Percentiles rank a stretch among this genome's conserved stretches.
Conservation (phyloP, 306 rosid genomes). For the Castanea sativa region DNA sequence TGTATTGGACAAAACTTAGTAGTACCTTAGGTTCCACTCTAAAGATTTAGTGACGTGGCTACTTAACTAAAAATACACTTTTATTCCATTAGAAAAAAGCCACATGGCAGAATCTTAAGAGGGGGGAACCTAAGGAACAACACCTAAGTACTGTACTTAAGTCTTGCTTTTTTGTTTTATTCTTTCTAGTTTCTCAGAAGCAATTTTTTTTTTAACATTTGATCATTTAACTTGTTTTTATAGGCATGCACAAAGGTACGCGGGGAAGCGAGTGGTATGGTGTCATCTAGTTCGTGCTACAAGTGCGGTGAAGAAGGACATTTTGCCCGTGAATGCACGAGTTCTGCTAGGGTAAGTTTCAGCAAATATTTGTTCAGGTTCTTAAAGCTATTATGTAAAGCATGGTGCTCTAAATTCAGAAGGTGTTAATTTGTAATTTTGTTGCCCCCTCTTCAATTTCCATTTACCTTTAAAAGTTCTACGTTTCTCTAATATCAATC, state of each 20-base stretch:
- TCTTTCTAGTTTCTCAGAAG: background rate
- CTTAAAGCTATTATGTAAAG: background rate
- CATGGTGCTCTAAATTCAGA: background rate
- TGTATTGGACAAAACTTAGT: background rate
- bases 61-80: too few relatives aligned
- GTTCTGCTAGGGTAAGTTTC: conserved; percentile 42
- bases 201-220: background rate
- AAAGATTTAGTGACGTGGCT: too few relatives aligned
- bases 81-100: too few relatives aligned
- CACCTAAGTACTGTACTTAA: too few relatives aligned
- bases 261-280: conserved; percentile 45
- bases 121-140: too few relatives aligned
- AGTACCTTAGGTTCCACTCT: too few relatives aligned
- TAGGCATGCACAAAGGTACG: conserved; percentile 64
- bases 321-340: conserved; percentile 83
- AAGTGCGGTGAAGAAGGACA: conserved; percentile 87
- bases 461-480: background rate
- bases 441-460: background rate
- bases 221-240: background rate
- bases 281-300: conserved; percentile 58
- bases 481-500: background rate
- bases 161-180: too few relatives aligned
- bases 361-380: background rate
- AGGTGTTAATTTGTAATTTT: background rate
- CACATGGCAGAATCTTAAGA: too few relatives aligned